phyloP scores from a whole-genome alignment of 2,329 filamentous ascomycete genomes.

The Aspergillus transmontanensis region DNA sequence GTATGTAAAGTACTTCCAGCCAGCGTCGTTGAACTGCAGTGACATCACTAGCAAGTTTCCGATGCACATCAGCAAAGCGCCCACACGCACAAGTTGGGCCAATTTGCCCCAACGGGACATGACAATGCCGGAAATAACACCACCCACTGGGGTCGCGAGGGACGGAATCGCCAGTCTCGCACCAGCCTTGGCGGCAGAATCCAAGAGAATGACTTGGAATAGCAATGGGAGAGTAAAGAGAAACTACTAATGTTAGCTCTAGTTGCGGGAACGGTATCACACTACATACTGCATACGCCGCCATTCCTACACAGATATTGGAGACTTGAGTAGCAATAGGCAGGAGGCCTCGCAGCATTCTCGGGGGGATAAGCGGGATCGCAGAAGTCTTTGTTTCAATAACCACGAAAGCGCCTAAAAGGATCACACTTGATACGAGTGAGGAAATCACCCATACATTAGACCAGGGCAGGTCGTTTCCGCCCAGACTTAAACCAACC shows the following conservation, averaged over 20 bases:
- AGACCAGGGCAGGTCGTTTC: constrained; percentile 50
- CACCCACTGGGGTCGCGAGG: constrained; percentile 48
- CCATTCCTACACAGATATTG: constrained; percentile 63
- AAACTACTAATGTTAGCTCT: constrained; percentile 32
- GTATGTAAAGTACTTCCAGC: constrained; percentile 50
- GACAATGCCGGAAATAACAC: constrained; percentile 47
- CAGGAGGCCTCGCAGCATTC: constrained; percentile 58
- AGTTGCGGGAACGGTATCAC: background rate
- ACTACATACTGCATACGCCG: constrained; percentile 61
- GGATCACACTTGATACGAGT: constrained; percentile 39
- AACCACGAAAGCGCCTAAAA: constrained; percentile 41
- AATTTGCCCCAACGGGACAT: constrained; percentile 53
- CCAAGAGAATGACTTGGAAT: constrained; percentile 45
- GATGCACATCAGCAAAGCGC: constrained; percentile 47
- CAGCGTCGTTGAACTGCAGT: constrained; percentile 44
- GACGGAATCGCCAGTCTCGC: constrained; percentile 49
- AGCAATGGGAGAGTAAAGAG: constrained; percentile 53
- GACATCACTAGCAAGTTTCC: constrained; percentile 47
- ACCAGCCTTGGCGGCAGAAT: constrained; percentile 49
- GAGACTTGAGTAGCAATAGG: constrained; percentile 59
- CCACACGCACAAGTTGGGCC: constrained; percentile 43
- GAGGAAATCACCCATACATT: constrained; percentile 45
- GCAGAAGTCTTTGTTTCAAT: constrained; percentile 47
- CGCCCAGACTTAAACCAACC: constrained; percentile 48
- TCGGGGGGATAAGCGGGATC: constrained; percentile 48